Evolutionary conservation across 1,284 basidiomycete genomes (phyloP).

Genomic region (Malassezia brasiliensis): DNA sequence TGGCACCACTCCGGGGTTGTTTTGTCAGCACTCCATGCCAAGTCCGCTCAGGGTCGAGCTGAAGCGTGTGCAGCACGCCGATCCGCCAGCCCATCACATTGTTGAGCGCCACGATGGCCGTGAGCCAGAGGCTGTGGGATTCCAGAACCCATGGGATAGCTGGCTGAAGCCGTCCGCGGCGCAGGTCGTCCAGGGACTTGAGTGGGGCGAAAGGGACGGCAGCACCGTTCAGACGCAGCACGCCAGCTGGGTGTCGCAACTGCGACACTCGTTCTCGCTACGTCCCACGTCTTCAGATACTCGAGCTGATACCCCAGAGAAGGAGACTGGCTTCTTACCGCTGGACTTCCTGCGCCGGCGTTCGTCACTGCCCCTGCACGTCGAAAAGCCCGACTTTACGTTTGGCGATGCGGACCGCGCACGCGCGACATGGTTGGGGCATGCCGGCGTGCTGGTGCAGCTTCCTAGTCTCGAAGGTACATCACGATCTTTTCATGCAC

Average conservation of each 20-base stretch:
- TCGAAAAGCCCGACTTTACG: constrained; percentile 22
- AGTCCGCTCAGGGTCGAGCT: neutral
- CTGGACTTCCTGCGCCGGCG: constrained; percentile 6
- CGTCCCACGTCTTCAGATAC: neutral
- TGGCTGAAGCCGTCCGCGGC: constrained; percentile 29
- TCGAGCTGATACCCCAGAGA: neutral
- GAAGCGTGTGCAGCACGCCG: neutral
- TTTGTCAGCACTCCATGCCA: neutral
- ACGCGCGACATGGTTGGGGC: constrained; percentile 41
- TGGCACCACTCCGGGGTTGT: neutral
- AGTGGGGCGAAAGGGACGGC: constrained; percentile 25
- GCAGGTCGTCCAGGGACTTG: constrained; percentile 31
- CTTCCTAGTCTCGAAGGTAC: constrained; percentile 18
- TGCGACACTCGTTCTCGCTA: neutral
- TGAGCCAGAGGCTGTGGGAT: constrained; percentile 18
- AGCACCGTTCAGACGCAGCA: neutral
- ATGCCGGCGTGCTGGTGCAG: constrained; percentile 38
- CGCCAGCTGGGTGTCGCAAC: neutral
- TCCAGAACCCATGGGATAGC: constrained; percentile 41
- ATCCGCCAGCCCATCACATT: constrained; percentile 18
- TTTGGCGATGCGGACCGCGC: constrained; percentile 10
- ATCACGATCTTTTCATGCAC: constrained; percentile 21
- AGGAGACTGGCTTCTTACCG: constrained; percentile 12
- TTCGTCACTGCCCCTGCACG: constrained; percentile 8
- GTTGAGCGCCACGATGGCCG: neutral